phyloP scores from a whole-genome alignment of 2,329 filamentous ascomycete genomes.

The Xylariomycetidae sp. region DNA sequence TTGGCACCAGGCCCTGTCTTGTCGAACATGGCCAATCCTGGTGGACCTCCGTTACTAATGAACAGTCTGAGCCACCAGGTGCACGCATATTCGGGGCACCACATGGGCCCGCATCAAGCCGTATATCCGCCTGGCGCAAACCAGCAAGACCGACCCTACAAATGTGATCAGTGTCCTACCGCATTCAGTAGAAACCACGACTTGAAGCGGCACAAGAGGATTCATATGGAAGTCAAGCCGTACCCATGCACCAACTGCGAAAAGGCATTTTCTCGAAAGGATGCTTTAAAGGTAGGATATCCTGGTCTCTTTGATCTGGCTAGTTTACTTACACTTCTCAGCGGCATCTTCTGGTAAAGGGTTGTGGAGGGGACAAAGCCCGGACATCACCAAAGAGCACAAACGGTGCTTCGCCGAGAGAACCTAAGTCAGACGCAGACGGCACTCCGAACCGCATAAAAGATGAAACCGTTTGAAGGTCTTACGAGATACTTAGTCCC shows the following conservation, averaged over 20 bases:
- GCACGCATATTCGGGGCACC: constrained; percentile 45
- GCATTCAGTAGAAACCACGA: constrained; percentile 97
- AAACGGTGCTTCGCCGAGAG: constrained; percentile 14
- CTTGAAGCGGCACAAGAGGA: constrained; percentile 89
- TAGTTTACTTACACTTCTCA: constrained; percentile 26
- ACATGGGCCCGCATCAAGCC: constrained; percentile 38
- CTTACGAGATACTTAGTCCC: not conserved
- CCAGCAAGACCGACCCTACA: constrained; percentile 79
- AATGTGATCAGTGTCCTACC: constrained; percentile 86
- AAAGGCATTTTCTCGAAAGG: constrained; percentile 95
- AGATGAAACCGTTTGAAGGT: constrained; percentile 12
- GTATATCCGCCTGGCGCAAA: constrained; percentile 55
- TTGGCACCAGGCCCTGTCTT: constrained; percentile 64
- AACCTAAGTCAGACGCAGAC: constrained; percentile 18
- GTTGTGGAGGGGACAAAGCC: constrained; percentile 44
- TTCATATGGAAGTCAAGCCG: constrained; percentile 91
- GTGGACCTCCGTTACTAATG: constrained; percentile 65
- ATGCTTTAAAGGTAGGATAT: constrained; percentile 80
- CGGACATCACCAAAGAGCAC: constrained; percentile 16
- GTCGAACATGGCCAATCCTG: constrained; percentile 72
- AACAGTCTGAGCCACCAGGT: constrained; percentile 46
- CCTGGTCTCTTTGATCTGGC: not conserved
- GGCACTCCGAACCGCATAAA: constrained; percentile 10
- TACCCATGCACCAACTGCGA: constrained; percentile 89
- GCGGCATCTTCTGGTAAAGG: constrained; percentile 60